A percentile compares a stretch with the other conserved stretches of the same genome.
Conservation (phyloP, 2,329 filamentous ascomycete genomes). For the Calonectria montana region DNA sequence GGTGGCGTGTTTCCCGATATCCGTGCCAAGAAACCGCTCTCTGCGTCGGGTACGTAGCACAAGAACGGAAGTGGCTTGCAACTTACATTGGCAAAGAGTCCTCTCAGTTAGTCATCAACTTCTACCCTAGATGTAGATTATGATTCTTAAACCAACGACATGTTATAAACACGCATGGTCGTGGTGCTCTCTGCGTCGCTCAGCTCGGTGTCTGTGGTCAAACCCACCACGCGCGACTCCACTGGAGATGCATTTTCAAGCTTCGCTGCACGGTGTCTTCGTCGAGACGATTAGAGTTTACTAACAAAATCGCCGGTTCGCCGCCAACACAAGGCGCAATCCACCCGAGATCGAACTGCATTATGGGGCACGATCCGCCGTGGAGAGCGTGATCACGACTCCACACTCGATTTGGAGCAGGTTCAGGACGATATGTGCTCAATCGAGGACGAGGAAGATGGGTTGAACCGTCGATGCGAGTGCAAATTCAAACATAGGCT, state of each 20-base stretch:
- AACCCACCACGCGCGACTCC: background rate
- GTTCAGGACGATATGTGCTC: background rate
- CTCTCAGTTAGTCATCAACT: background rate
- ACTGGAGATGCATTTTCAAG: background rate
- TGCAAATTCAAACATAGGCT: background rate
- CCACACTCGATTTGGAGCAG: background rate
- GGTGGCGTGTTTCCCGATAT: conserved; percentile 9
- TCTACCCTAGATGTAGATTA: conserved; percentile 4
- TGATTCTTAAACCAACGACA: conserved; percentile 5
- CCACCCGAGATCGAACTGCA: conserved; percentile 11
- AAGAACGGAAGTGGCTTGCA: conserved; percentile 3
- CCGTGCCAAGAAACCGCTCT: background rate
- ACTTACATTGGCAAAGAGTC: background rate
- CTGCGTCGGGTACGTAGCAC: conserved; percentile 3
- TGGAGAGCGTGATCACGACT: background rate
- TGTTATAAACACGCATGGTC: background rate
- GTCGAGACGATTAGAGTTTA: conserved; percentile 6
- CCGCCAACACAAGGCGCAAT: background rate
- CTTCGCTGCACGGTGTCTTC: background rate
- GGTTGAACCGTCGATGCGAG: background rate
- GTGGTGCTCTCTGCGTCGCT: background rate
- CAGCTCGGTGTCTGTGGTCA: background rate
- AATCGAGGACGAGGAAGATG: background rate
- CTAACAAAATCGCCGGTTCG: conserved; percentile 5
- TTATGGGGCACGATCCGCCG: conserved; percentile 12